A percentile compares a stretch with the other conserved stretches of the same genome.
These are phyloP conservation scores for Nematocida major DNA, from an alignment of 371 early-diverging fungal species.

Conservation along the genomic window DNA sequence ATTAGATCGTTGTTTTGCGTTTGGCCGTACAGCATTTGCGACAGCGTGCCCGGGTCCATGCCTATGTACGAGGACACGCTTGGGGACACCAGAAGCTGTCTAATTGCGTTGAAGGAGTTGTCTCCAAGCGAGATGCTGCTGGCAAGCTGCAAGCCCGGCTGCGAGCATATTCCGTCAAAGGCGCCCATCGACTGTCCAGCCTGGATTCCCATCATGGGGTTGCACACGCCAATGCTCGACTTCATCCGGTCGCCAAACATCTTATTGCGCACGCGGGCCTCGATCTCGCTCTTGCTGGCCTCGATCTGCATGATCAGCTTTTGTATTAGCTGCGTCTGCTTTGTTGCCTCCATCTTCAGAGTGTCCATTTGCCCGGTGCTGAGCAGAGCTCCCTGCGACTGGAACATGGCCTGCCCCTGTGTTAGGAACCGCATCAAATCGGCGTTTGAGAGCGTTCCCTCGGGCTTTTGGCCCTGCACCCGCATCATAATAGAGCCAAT, in stretches of 20 bases:
- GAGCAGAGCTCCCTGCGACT: background rate
- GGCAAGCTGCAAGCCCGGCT: background rate
- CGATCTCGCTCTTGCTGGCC: background rate
- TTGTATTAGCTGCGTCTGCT: slow-evolving; percentile 12
- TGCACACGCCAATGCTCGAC: slow-evolving; percentile 13
- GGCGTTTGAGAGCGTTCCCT: background rate
- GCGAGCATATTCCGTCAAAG: slow-evolving; percentile 27
- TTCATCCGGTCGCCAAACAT: slow-evolving; percentile 5
- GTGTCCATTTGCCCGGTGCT: slow-evolving; percentile 4
- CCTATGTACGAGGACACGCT: slow-evolving; percentile 20
- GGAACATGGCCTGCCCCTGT: slow-evolving; percentile 34
- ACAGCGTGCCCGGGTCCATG: slow-evolving; percentile 1
- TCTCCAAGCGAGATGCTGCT: slow-evolving; percentile 8
- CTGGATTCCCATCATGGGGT: slow-evolving; percentile 22
- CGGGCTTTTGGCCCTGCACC: background rate
- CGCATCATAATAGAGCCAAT: background rate
- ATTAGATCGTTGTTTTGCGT: slow-evolving; percentile 36
- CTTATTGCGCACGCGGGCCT: background rate
- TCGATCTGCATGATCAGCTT: slow-evolving; percentile 7
- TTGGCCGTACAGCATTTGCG: background rate
- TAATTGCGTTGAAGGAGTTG: slow-evolving; percentile 12
- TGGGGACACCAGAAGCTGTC: slow-evolving; percentile 7
- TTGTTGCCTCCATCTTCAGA: background rate
- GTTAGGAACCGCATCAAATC: slow-evolving; percentile 22
- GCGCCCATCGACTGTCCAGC: background rate